Base-by-base conservation (phyloP, 805 yeast species). In the Teunomyces panamensis region DNA sequence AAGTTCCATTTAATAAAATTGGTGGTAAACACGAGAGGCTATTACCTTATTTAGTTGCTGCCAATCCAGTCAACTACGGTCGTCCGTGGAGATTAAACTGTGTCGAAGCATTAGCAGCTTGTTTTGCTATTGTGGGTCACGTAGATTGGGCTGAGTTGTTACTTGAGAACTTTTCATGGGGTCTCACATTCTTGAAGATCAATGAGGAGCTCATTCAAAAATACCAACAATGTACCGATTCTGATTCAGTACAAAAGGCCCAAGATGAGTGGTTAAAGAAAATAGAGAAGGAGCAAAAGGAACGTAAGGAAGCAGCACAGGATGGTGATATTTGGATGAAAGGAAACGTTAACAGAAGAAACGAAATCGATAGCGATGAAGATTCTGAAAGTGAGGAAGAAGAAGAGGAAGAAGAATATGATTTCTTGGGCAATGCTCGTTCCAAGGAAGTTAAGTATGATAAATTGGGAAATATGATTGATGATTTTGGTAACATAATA, bases 91-190 rank as follows among this genome's bases (percentile, higher is more conserved):
- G 84, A 57, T 71, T 94, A 48, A 94, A 94, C 67, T 94, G 99
- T 66, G 99, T 89, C 5, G 99, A 94, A 64, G 99, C 99, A 0
- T 70, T 94, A 34, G 99, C 99, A 1, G 98, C 99, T 0, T 89
- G 97, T 59, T 86, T 94, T 61, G 96, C 96, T 1, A 91, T 94
- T 48, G 92, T 90, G 2, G 98, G 97, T 0, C 91, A 83, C 54
- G 70, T 71, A 39, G 97, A 91, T 54, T 89, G 95, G 96, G 98
- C 99, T 0, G 79, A 76, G 16, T 77, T 80, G 50, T 74, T 92
- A 13, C 67, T 94, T 52, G 75, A 81, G 42, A 82, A 91, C 60
- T 94, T 94, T 60, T 84, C 95, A 1, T 94, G 97, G 96, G 99
- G 99, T 2, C 78, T 80, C n/a, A 84, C 87, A 0, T 94, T 94